These are phyloP conservation scores for Inga leiocalycina DNA, from an alignment of 306 rosid species.

Conservation along the genomic window DNA sequence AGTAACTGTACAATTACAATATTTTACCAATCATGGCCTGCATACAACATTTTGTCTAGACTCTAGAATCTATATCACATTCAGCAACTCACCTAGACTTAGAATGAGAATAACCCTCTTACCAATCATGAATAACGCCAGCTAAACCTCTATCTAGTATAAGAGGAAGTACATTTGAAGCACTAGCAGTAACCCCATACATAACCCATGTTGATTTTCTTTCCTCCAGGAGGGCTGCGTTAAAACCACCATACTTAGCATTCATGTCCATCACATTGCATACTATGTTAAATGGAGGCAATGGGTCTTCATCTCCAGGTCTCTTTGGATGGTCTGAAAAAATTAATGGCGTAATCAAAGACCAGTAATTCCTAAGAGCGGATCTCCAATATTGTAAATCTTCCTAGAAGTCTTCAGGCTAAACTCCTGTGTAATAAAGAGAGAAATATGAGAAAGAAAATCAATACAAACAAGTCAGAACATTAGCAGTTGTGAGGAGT, in stretches of 20 bases:
- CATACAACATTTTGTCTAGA: conserved; percentile 1
- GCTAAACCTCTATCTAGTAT: conserved; percentile 88
- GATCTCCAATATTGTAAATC: conserved; percentile 76
- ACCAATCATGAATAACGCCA: conserved; percentile 96
- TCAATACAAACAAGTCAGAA: neutral
- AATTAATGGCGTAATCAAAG: conserved; percentile 91
- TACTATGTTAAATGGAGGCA: conserved; percentile 96
- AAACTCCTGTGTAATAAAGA: conserved; percentile 72
- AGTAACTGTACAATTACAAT: neutral
- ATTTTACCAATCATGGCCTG: neutral
- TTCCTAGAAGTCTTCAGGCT: conserved; percentile 81
- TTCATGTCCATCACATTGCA: conserved; percentile 97
- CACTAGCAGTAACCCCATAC: conserved; percentile 85
- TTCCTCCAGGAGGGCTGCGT: conserved; percentile 87
- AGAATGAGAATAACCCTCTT: conserved; percentile 39
- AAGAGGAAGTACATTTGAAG: conserved; percentile 83
- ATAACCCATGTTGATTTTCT: conserved; percentile 93
- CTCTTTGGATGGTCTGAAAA: conserved; percentile 99
- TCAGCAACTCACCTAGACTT: conserved; percentile 12
- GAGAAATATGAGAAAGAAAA: conserved; percentile 38
- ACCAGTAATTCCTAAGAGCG: conserved; percentile 83
- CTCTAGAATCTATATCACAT: conserved; percentile 27
- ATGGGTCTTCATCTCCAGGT: conserved; percentile 99
- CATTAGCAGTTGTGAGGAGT: conserved; percentile 2
- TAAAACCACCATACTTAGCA: conserved; percentile 88